Percentiles rank a stretch among this genome's conserved stretches.
Evolutionary conservation across 2,329 filamentous ascomycete species (phyloP).

Genomic region (Microsporum canis): DNA sequence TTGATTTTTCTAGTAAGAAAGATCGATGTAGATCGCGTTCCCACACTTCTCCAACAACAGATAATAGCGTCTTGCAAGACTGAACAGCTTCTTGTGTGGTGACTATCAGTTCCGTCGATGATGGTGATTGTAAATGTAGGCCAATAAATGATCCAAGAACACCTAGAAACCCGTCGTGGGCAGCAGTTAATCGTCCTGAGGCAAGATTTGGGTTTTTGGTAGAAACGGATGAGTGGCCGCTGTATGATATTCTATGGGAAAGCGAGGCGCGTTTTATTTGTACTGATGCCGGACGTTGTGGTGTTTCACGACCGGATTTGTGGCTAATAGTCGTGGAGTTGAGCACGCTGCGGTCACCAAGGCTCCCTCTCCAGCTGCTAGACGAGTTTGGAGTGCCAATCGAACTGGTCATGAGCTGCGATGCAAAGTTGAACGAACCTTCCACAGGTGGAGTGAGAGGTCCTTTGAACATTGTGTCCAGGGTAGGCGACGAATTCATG

Average conservation of each 20-base stretch:
- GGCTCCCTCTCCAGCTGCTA: conserved; percentile 2
- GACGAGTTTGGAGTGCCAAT: conserved; percentile 1
- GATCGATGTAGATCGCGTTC: conserved; percentile 61
- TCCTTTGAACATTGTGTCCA: conserved; percentile 19
- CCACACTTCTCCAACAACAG: conserved; percentile 71
- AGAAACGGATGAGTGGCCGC: conserved; percentile 50
- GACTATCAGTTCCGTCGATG: conserved; percentile 66
- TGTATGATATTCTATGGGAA: conserved; percentile 66
- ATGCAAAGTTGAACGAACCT: conserved; percentile 19
- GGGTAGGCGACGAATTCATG: conserved; percentile 9
- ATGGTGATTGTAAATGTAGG: conserved; percentile 84
- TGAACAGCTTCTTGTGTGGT: conserved; percentile 75
- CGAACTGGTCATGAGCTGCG: not conserved
- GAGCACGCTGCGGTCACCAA: conserved; percentile 1
- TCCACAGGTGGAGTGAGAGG: conserved; percentile 32
- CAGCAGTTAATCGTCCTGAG: conserved; percentile 66
- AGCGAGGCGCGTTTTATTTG: conserved; percentile 40
- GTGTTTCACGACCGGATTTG: conserved; percentile 15
- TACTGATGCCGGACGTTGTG: conserved; percentile 23
- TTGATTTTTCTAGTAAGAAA: conserved; percentile 55
- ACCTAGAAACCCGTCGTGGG: conserved; percentile 80
- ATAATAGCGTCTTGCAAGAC: conserved; percentile 67
- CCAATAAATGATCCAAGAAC: conserved; percentile 90
- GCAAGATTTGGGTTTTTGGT: conserved; percentile 61
- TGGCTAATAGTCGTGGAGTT: conserved; percentile 14